Conservation (phyloP, 2,329 filamentous ascomycete species). For the Aspergillus fumigatiaffinis region DNA sequence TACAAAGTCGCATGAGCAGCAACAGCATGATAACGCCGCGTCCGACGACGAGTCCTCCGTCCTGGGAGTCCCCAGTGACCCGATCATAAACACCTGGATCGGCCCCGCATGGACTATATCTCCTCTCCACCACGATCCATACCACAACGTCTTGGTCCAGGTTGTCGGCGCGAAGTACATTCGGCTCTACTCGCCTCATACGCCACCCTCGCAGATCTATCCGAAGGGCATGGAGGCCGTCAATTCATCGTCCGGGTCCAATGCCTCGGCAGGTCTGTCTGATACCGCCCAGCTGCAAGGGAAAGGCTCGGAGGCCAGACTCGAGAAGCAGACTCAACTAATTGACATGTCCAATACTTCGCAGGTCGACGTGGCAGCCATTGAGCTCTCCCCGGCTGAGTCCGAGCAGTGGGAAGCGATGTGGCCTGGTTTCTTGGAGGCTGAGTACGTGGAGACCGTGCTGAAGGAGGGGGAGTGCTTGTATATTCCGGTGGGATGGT, state of each 20-base stretch:
- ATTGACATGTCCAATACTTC: conserved; percentile 95
- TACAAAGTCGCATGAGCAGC: neutral
- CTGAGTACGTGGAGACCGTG: conserved; percentile 70
- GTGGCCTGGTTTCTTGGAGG: conserved; percentile 55
- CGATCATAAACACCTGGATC: conserved; percentile 86
- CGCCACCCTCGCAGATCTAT: conserved; percentile 45
- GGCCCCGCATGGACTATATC: conserved; percentile 85
- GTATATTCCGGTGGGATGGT: conserved; percentile 93
- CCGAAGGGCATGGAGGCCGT: conserved; percentile 38
- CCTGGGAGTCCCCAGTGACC: conserved; percentile 40
- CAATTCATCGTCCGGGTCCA: conserved; percentile 10
- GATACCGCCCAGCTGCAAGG: neutral
- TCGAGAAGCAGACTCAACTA: conserved; percentile 12
- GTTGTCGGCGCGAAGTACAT: conserved; percentile 89
- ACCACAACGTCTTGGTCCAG: conserved; percentile 88
- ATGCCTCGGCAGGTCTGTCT: conserved; percentile 1
- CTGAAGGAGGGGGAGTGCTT: conserved; percentile 77
- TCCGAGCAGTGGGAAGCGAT: conserved; percentile 39
- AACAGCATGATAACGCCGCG: conserved; percentile 4
- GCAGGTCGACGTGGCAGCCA: conserved; percentile 66
- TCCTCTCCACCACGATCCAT: conserved; percentile 87
- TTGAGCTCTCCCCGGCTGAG: conserved; percentile 53
- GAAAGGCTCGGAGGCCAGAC: conserved; percentile 1
- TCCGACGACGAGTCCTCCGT: conserved; percentile 5
- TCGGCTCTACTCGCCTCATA: conserved; percentile 72